Evolutionary conservation across 495 filamentous ascomycete genomes (phyloP).

Genomic region (Penicillium simplicissimum): DNA sequence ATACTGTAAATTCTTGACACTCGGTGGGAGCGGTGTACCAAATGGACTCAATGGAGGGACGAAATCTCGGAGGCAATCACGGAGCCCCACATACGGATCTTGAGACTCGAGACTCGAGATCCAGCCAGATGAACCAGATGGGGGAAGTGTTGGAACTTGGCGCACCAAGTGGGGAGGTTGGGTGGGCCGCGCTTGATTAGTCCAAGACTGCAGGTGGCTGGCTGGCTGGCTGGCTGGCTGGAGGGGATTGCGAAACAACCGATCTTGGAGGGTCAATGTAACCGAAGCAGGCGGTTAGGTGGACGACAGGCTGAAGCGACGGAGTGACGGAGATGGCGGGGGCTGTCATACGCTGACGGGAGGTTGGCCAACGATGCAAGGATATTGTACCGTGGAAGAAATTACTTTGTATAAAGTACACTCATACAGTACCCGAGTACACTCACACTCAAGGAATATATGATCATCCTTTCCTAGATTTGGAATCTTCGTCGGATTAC

Average conservation of each 20-base stretch:
- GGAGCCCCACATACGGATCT: slow-evolving; percentile 21
- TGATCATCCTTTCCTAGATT: not conserved
- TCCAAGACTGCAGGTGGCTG: slow-evolving; percentile 14
- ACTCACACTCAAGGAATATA: not conserved
- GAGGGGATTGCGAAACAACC: slow-evolving; percentile 14
- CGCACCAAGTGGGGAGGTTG: slow-evolving; percentile 16
- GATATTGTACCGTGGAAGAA: not conserved
- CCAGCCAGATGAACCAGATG: slow-evolving; percentile 17
- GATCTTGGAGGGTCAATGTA: not conserved
- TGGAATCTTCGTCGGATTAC: not conserved
- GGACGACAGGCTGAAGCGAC: not conserved
- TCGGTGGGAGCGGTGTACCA: slow-evolving; percentile 27
- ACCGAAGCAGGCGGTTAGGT: not conserved
- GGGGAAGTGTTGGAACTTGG: slow-evolving; percentile 1
- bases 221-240: slow-evolving; percentile 29
- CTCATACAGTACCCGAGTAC: not conserved
- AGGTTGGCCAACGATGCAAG: slow-evolving; percentile 6
- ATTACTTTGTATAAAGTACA: no score
- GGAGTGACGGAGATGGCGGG: not conserved
- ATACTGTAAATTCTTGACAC: slow-evolving; percentile 9
- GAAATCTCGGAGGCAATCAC: slow-evolving; percentile 19
- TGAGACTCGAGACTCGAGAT: no score
- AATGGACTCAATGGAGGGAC: not conserved
- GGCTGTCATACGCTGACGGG: slow-evolving; percentile 11
- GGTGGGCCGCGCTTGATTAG: slow-evolving; percentile 6